phyloP scores from a whole-genome alignment of 495 filamentous ascomycete species.

The Talaromyces ruber region DNA sequence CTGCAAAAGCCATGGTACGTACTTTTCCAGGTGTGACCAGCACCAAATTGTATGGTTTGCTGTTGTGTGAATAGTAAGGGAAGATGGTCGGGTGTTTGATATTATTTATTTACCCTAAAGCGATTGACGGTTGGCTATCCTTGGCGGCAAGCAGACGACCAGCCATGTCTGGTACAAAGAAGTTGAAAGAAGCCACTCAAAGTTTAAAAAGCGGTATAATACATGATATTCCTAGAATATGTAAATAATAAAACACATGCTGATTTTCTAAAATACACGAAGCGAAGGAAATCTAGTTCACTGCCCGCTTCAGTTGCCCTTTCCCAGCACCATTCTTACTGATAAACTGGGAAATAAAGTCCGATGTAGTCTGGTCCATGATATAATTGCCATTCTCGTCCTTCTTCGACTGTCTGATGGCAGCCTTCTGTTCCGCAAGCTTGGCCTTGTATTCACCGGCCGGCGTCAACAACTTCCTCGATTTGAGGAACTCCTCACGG shows the following conservation, averaged over 20 bases:
- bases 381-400: constrained; percentile 29
- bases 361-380: constrained; percentile 21
- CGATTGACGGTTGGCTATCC: neutral
- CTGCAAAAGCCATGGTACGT: constrained; percentile 34
- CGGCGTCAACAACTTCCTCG: constrained; percentile 41
- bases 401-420: constrained; percentile 14
- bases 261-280: constrained; percentile 2
- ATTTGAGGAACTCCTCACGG: constrained; percentile 45
- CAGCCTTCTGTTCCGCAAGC: constrained; percentile 16
- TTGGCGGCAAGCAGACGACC: constrained; percentile 1
- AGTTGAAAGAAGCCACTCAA: neutral
- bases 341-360: constrained; percentile 31
- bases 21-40: neutral
- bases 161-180: neutral
- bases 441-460: constrained; percentile 19
- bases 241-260: neutral
- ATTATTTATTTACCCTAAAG: neutral
- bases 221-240: neutral
- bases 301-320: constrained; percentile 1
- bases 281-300: neutral
- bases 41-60: neutral
- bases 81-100: neutral
- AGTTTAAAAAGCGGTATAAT: neutral
- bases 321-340: constrained; percentile 15
- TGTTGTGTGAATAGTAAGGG: neutral